Base-by-base conservation (phyloP, 2,329 filamentous ascomycete species). In the Aureobasidium sp. region DNA sequence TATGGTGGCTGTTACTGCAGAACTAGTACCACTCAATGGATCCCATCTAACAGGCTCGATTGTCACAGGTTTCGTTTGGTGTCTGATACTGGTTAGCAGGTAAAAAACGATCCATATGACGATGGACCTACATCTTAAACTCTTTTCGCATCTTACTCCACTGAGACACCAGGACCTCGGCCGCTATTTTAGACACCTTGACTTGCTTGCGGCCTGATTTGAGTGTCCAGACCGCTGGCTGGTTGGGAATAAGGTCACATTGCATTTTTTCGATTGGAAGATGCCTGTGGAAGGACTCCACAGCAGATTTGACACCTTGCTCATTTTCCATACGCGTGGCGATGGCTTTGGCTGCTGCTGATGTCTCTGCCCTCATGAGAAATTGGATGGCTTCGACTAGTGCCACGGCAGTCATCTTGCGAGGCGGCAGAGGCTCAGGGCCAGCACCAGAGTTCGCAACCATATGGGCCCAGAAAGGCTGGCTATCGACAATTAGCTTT, bases 191-290 rank as follows among this genome's bases (percentile, higher is more conserved):
- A 15, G 55, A 59, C 3, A 59, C 10, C 29, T 47, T 59, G 13
- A 59, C 20, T 36, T 18, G 20, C 84, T 67, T 91, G 82, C 0
- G 90, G 93, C 47, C 89, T 36, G 42, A 85, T 71, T 88, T 89
- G 9, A 96, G 82, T 31, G 90, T 86, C 93, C 94, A 97, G 0
- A 91, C 89, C 0, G 94, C 94, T 1, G 88, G 85, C 42, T 89
- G 85, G 59, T 85, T 86, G 0, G 93, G 92, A 31, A 89, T 85
- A 29, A 97, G 73, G 9, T 87, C 85, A 75, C 94, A 97, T 65
- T 91, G 84, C 67, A 96, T 74, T n/a, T 82, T 82, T 67, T 92
- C 87, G 7, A 90, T 76, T 60, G 92, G 82, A 0, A 97, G 80
- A 64, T 77, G 76, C 13, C 75, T 78, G 69, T 86, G 81, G 66